Conservation (phyloP, 169 alveolate species). For the Babesia divergens region DNA sequence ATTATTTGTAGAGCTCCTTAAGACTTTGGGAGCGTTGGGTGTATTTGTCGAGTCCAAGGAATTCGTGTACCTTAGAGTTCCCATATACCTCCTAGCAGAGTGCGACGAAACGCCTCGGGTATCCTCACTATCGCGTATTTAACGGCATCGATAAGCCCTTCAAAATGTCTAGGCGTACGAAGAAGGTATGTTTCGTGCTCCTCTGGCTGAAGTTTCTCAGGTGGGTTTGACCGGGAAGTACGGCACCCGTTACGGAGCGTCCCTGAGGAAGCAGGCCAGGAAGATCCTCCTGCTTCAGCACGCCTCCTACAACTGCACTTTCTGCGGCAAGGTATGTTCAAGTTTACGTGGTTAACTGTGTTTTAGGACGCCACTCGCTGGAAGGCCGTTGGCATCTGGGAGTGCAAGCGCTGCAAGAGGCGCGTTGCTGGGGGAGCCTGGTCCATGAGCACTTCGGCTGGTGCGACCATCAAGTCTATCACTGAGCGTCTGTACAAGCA, state of each 20-base stretch:
- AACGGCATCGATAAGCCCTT: not conserved
- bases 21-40: no score
- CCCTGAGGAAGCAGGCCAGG: conserved; percentile 94
- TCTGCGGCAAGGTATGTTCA: conserved; percentile 90
- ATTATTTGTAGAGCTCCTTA: no score
- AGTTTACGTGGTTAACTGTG: not conserved
- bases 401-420: conserved; percentile 92
- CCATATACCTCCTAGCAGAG: not conserved
- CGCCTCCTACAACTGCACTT: conserved; percentile 91
- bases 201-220: conserved; percentile 44
- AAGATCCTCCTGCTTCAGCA: conserved; percentile 92
- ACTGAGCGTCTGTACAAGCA: conserved; percentile 74
- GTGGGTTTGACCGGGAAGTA: conserved; percentile 98
- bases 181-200: conserved; percentile 30
- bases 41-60: no score
- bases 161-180: conserved; percentile 66
- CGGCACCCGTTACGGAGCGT: conserved; percentile 98
- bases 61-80: no score
- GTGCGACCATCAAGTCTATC: conserved; percentile 89
- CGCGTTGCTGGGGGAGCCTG: conserved; percentile 97
- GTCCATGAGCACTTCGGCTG: conserved; percentile 94
- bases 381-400: conserved; percentile 97
- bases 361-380: conserved; percentile 86
- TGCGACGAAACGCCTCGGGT: not conserved
- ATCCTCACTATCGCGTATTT: not conserved